phyloP scores from a whole-genome alignment of 768 basidiomycete genomes.

The Sarcomyxa edulis region DNA sequence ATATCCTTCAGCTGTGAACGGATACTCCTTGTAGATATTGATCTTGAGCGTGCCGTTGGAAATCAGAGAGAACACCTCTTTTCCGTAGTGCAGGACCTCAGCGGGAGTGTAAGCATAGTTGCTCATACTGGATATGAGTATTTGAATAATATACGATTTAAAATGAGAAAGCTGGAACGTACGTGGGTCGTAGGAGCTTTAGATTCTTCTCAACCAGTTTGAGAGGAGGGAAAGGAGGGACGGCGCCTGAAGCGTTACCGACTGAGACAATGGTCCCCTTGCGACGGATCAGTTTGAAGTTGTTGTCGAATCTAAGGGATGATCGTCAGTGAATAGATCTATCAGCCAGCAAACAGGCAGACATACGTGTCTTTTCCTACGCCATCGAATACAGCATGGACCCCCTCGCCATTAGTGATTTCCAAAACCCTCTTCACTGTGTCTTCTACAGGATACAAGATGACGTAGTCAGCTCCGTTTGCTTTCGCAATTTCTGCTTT shows the following conservation, averaged over 20 bases:
- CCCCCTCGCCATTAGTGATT: conserved; percentile 74
- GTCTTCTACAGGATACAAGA: conserved; percentile 73
- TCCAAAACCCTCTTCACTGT: conserved; percentile 69
- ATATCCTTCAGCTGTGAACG: conserved; percentile 78
- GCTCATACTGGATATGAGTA: conserved; percentile 38
- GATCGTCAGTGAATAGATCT: not conserved
- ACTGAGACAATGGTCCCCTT: conserved; percentile 89
- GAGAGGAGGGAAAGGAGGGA: conserved; percentile 68
- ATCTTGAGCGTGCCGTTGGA: conserved; percentile 57
- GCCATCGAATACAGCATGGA: conserved; percentile 88
- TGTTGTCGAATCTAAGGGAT: conserved; percentile 56
- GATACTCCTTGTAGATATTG: conserved; percentile 71
- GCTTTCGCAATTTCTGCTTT: conserved; percentile 79
- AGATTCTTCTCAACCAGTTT: conserved; percentile 80
- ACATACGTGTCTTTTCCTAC: conserved; percentile 95
- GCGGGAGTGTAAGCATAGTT: conserved; percentile 73
- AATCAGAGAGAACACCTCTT: conserved; percentile 59
- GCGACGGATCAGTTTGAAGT: conserved; percentile 76
- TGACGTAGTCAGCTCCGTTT: conserved; percentile 83
- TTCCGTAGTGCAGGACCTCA: conserved; percentile 64
- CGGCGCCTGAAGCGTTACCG: conserved; percentile 89
- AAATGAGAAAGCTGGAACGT: conserved; percentile 17
- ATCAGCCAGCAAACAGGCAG: not conserved
- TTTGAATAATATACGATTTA: not conserved
- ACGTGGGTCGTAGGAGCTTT: conserved; percentile 75